Percentiles rank a stretch among this genome's conserved stretches.
Conservation (phyloP, 1,139 yeast genomes). For the Diutina ranongensis region DNA sequence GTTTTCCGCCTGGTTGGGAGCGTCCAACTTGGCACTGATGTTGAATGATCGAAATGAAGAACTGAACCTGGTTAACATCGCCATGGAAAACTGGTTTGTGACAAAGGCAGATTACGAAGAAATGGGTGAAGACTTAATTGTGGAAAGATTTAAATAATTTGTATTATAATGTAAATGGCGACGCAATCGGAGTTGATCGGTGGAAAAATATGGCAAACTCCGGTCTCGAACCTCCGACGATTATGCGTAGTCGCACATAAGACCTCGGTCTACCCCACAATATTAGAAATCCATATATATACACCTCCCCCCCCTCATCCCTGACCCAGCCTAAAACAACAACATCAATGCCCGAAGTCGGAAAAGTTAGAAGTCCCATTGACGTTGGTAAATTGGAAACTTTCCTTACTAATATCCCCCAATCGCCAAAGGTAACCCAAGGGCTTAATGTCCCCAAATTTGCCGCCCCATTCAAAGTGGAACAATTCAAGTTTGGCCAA, state of each 20-base stretch:
- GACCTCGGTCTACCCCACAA: constrained; percentile 5
- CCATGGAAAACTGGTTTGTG: constrained; percentile 43
- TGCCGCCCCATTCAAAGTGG: constrained; percentile 16
- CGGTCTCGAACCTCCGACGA: too few relatives aligned
- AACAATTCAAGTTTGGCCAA: constrained; percentile 57
- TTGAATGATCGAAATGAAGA: constrained; percentile 24
- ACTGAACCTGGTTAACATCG: constrained; percentile 23
- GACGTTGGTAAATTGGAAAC: not conserved
- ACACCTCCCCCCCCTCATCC: too few relatives aligned
- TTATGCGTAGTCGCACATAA: not conserved
- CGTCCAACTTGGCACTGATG: constrained; percentile 49
- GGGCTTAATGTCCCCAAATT: constrained; percentile 9
- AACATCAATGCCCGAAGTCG: constrained; percentile 6
- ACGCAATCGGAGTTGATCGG: too few relatives aligned
- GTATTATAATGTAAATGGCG: constrained; percentile 1
- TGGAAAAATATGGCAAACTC: too few relatives aligned
- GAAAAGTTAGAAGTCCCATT: constrained; percentile 4
- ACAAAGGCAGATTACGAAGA: constrained; percentile 49
- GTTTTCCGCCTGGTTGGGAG: constrained; percentile 57
- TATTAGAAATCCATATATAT: not conserved
- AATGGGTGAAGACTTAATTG: constrained; percentile 44
- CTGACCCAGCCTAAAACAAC: too few relatives aligned
- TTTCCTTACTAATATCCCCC: constrained; percentile 7
- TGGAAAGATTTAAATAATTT: constrained; percentile 39
- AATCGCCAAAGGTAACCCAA: constrained; percentile 1